Evolutionary conservation across 2,329 filamentous ascomycete species (phyloP).

Genomic region (Lasiodiplodia citricola): DNA sequence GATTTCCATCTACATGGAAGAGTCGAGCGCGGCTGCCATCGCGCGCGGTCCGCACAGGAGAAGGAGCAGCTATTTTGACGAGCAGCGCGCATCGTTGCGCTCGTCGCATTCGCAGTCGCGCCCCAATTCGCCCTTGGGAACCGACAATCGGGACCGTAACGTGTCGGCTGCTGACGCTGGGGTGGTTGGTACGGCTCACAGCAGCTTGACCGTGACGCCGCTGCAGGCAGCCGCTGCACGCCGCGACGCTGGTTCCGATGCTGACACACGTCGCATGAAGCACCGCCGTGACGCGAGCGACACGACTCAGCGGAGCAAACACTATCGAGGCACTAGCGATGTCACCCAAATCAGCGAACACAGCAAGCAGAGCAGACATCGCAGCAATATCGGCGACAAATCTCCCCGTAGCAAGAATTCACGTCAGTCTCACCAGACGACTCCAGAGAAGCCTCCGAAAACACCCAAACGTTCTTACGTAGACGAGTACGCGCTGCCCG

Average conservation of each 20-base stretch:
- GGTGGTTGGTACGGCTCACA: not conserved
- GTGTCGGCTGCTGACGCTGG: not conserved
- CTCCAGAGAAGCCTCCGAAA: not conserved
- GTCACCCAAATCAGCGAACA: not conserved
- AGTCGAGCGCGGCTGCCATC: not conserved
- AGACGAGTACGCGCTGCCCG: conserved; percentile 31
- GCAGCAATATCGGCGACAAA: conserved; percentile 5
- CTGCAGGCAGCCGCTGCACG: conserved; percentile 12
- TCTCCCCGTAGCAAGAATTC: not conserved
- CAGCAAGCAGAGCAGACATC: conserved; percentile 1
- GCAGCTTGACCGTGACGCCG: conserved; percentile 18
- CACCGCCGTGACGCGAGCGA: conserved; percentile 4
- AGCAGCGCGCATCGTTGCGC: conserved; percentile 42
- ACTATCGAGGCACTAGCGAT: not conserved
- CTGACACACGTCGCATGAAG: conserved; percentile 5
- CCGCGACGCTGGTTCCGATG: not conserved
- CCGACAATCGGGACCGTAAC: not conserved
- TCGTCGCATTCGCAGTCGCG: conserved; percentile 28
- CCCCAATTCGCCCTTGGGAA: conserved; percentile 19
- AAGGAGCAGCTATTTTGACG: conserved; percentile 40
- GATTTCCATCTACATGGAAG: not conserved
- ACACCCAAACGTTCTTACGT: not conserved
- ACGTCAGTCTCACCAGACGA: not conserved
- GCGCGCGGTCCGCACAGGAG: conserved; percentile 15
- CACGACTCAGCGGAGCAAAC: not conserved